These are phyloP conservation scores for Aspergillus haitiensis DNA, from an alignment of 495 filamentous ascomycete genomes.

Conservation along the genomic window DNA sequence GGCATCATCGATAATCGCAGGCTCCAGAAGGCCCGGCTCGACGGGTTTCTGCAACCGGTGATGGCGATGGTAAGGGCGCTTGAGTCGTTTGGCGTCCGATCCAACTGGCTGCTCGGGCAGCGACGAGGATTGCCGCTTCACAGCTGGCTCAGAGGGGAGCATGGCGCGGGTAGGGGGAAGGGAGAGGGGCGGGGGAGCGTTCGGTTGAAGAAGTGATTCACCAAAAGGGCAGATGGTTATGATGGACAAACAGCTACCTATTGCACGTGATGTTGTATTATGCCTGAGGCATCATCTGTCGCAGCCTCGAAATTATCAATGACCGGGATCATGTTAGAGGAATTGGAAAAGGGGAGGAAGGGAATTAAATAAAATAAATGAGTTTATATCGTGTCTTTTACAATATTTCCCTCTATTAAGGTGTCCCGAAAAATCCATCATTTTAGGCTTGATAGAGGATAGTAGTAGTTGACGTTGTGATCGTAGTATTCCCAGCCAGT, in stretches of 20 bases:
- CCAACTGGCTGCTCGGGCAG: slow-evolving; percentile 23
- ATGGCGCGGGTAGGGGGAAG: slow-evolving; percentile 27
- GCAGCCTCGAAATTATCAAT: too few species aligned
- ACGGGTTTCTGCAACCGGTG: slow-evolving; percentile 40
- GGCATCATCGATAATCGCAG: slow-evolving; percentile 45
- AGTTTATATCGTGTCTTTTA: too few species aligned
- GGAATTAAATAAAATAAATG: too few species aligned
- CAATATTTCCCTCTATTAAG: too few species aligned
- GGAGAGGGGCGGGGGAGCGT: too few species aligned
- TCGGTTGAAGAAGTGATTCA: neutral
- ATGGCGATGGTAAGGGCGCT: slow-evolving; percentile 49
- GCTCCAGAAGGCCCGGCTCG: slow-evolving; percentile 33
- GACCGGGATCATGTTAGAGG: neutral
- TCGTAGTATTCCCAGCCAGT: slow-evolving; percentile 8
- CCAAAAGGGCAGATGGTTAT: slow-evolving; percentile 4
- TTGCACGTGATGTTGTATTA: slow-evolving; percentile 12
- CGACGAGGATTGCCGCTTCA: slow-evolving; percentile 48
- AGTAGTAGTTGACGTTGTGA: slow-evolving; percentile 7
- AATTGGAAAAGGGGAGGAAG: neutral
- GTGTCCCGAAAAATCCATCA: too few species aligned
- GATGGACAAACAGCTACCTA: slow-evolving; percentile 15
- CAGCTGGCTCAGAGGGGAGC: slow-evolving; percentile 32
- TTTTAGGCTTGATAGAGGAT: too few species aligned
- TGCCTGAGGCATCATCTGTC: slow-evolving; percentile 19
- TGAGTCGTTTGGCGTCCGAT: slow-evolving; percentile 42